A percentile compares a stretch with the other conserved stretches of the same genome.
phyloP scores from a whole-genome alignment of 495 filamentous ascomycete genomes.

The Endocarpon pusillum region DNA sequence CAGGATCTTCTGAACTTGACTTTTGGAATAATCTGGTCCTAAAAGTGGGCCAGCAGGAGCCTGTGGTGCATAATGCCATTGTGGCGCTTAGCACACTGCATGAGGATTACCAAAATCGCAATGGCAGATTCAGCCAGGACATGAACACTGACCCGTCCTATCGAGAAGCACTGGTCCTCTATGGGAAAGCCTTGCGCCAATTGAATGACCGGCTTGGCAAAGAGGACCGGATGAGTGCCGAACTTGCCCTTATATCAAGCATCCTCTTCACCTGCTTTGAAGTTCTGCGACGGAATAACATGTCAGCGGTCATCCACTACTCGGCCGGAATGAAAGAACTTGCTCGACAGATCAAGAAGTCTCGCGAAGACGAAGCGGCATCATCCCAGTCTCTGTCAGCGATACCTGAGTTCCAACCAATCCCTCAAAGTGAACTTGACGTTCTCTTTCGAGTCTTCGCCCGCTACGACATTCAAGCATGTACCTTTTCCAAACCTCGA shows the following conservation, averaged over 20 bases:
- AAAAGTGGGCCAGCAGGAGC: slow-evolving; percentile 1
- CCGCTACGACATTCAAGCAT: slow-evolving; percentile 1
- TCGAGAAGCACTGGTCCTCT: neutral
- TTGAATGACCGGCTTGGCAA: neutral
- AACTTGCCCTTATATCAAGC: slow-evolving; percentile 1
- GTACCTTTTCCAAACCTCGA: neutral
- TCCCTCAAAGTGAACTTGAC: slow-evolving; percentile 1
- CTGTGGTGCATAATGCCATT: neutral
- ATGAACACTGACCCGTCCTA: neutral
- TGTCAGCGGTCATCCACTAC: slow-evolving; percentile 1
- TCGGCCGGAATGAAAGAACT: neutral
- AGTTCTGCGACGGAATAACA: slow-evolving; percentile 1
- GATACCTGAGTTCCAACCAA: neutral
- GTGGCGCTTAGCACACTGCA: neutral
- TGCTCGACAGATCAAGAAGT: neutral
- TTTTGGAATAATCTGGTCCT: slow-evolving; percentile 40
- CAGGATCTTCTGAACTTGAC: slow-evolving; percentile 40
- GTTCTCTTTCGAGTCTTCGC: neutral
- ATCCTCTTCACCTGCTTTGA: slow-evolving; percentile 1
- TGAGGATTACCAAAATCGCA: neutral
- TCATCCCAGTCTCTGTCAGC: neutral
- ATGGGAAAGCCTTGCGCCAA: neutral
- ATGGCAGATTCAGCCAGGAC: neutral
- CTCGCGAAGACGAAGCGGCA: neutral
- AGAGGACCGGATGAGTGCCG: neutral